Evolutionary conservation across 2,329 filamentous ascomycete genomes (phyloP), one percentile per base, ranked within the genome.

Genomic region (Claviceps arundinis): DNA sequence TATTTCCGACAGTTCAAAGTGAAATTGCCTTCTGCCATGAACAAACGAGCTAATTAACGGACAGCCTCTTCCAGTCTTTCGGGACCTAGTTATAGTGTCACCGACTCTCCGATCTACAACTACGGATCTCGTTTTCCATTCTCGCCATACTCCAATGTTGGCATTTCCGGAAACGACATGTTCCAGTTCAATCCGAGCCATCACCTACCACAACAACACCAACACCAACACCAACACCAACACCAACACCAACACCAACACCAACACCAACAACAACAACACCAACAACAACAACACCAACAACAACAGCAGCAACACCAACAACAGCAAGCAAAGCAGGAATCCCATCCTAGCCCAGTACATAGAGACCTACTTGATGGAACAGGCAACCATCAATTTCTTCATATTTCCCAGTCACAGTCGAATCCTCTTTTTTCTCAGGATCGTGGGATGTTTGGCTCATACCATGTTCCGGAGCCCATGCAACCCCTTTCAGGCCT

Each of bases 371-470:
- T 57, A 4, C 16, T 60, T 5, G 55, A 57, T 22, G 57, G 53
- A 42, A 49, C 57, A 8, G 55, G 49, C 37, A 58, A 54, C 5
- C 60, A 46, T 14, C 60, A 62, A 5, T 68, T 63, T 49, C 52
- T 65, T 17, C 54, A 58, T 9, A 55, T 64, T 11, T 50, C 66
- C 16, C 62, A 62, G 16, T 50, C 66, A 19, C 62, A 62, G 45
- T 56, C 58, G 1, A 68, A 68, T 37, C 64, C 66, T 11, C 58
- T 69, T 19, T 63, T 67, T 41, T 55, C 61, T 14, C 64, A 65
- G 19, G 65, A 66, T 8, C 59, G 60, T n/a, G 37, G 61, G 19
- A 63, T 68, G 17, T 53, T 65, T 43, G 58, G 55, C 40, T 49
- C 64, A 5, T 64, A 59, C 30, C 58, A 54, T 41, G 59, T 63